Conservation (phyloP, 2,329 filamentous ascomycete genomes). For the Colletotrichum siamense region DNA sequence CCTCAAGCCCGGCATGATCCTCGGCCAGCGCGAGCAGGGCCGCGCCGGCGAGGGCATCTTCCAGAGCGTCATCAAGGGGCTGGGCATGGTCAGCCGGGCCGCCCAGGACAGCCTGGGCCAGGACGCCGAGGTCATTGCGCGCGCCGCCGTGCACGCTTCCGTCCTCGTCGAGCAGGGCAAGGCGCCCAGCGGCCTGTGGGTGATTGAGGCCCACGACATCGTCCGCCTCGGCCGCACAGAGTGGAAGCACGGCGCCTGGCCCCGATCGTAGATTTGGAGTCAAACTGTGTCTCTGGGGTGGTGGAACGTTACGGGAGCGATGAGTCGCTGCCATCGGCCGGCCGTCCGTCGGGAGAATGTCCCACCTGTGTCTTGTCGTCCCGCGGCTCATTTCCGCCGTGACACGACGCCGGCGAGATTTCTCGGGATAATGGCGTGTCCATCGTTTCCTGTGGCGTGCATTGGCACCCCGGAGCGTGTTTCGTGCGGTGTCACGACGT, state of each 20-base stretch:
- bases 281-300: not conserved
- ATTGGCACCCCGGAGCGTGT: not conserved
- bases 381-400: not conserved
- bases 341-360: not conserved
- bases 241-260: conserved; percentile 44
- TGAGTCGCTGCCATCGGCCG: not conserved
- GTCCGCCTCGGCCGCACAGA: conserved; percentile 69
- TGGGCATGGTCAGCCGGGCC: conserved; percentile 59
- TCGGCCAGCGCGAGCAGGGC: conserved; percentile 70
- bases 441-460: not conserved
- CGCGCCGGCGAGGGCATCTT: conserved; percentile 64
- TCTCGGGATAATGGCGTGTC: not conserved
- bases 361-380: not conserved
- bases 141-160: conserved; percentile 68
- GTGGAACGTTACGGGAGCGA: not conserved
- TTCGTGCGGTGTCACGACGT: not conserved
- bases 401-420: not conserved
- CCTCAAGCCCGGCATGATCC: conserved; percentile 74
- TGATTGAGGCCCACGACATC: conserved; percentile 66
- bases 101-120: conserved; percentile 74
- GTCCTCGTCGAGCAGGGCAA: conserved; percentile 63
- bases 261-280: conserved; percentile 4
- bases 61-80: conserved; percentile 57
- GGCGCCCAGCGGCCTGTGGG: conserved; percentile 66
- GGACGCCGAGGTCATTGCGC: conserved; percentile 75